Base-by-base conservation (phyloP, 2,329 filamentous ascomycete genomes). In the Massarina eburnea region DNA sequence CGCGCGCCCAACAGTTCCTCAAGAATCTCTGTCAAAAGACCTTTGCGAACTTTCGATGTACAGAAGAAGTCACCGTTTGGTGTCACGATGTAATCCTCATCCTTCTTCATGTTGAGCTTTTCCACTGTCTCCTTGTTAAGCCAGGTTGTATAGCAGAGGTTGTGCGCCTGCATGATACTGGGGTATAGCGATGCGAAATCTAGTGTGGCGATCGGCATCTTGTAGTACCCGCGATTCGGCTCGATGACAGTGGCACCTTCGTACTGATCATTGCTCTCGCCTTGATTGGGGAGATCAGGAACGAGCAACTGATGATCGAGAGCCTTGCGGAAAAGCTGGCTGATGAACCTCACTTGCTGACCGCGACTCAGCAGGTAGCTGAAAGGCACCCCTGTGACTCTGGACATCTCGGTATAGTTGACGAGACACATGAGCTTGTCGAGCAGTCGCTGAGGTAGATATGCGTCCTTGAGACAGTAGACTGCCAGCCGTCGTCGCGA, bases 351-450 rank as follows among this genome's bases (percentile, higher is more conserved):
- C 67, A 99, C 85, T 71, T 99, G 95, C 69, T 99, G 94, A 35
- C 94, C 94, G 64, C 91, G 85, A 19, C 94, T 84, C 2, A 99
- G 80, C 35, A 99, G 80, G 64, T 87, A 95, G 66, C 96, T 97
- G 77, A 99, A 99, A 0, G 94, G 94, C 4, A 99, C 92, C 59
- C 94, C 94, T 20, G 95, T 99, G 72, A 99, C 94, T 82, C 94
- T 94, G 46, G 94, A 92, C 94, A 99, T 99, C 73, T 99, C 94
- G 0, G 94, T 97, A 64, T 97, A 97, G 68, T 99, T 99, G 72
- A 96, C 88, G n/a, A 99, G 78, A 72, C 94, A 97, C 66, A 95
- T 97, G 20, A 99, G 78, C 71, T 99, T 99, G 66, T 99, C 94
- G 85, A 99, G 91, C 41, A 99, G 73, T 48, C 95, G 78, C 64